Base-by-base conservation (phyloP, 345 rosid species). In the Eucalyptus victrix region DNA sequence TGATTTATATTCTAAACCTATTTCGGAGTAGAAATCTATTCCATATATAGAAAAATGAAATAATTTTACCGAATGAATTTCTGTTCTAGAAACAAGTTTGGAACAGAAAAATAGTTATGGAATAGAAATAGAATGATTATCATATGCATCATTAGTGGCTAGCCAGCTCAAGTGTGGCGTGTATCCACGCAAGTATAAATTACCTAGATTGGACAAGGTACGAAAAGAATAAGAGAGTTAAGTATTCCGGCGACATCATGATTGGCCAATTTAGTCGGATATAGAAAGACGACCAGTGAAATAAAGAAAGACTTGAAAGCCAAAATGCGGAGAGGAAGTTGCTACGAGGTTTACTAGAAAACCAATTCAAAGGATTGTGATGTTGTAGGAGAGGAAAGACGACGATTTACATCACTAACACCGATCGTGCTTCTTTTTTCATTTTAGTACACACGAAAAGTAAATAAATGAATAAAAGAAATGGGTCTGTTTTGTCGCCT, bases 161-260 rank as follows among this genome's bases (percentile, higher is more conserved):
- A 51, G 23, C 56, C 4, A 53, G 24, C 10, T 53, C 2, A 2
- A 53, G 24, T 53, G 56, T 53, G 56, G 24, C 4, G 0, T 0
- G 1, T 53, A 53, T 53, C 2, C 24, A 53, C 10, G 4, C 24
- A 8, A 53, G 24, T 51, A 51, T 51, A 51, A 51, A 18, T 51
- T 18, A 18, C 9, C 9, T 51, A 51, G 56, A 51, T 18, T 1
- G 56, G 56, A 51, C 56, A 51, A 51, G 56, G 56, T 19, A 19
- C 24, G 4, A 53, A 19, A 18, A 53, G 4, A 53, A 53, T 53
- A 53, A 53, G 56, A 53, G 56, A 53, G 56, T 53, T 53, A 53
- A 53, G 24, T 18, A 51, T 51, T 19, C 2, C 19, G 56, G 56
- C 4, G 9, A 53, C 56, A 53, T 30, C 17, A 13, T 62, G 69